Conservation (phyloP, 176 grass and related monocot species). For the Avena eriantha region DNA sequence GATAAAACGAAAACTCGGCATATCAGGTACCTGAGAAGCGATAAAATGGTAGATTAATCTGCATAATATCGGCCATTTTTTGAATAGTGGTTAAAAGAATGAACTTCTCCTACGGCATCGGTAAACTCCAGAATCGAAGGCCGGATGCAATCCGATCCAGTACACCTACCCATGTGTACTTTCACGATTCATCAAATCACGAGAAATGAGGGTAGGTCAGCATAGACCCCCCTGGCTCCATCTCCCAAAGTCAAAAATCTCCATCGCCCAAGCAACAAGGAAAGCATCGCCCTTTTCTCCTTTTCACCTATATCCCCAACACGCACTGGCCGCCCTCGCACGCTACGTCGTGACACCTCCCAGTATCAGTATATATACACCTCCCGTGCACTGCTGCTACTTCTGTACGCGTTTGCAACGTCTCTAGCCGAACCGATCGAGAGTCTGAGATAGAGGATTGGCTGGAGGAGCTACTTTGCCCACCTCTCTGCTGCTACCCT, state of each 20-base stretch:
- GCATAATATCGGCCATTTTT: no score
- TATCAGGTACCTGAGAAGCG: no score
- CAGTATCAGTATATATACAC: slow-evolving; percentile 48
- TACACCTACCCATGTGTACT: not conserved
- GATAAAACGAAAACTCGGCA: no score
- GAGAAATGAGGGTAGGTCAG: slow-evolving; percentile 12
- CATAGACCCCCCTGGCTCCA: not conserved
- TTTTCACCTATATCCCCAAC: not conserved
- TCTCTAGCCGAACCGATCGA: slow-evolving; percentile 4
- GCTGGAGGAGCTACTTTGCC: slow-evolving; percentile 20
- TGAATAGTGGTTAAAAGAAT: no score
- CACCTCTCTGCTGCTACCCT: not conserved
- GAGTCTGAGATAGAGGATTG: slow-evolving; percentile 18
- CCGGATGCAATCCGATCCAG: not conserved
- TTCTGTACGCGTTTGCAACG: not conserved
- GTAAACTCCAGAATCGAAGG: not conserved
- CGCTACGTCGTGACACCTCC: slow-evolving; percentile 2
- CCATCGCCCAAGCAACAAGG: not conserved
- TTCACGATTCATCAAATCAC: not conserved
- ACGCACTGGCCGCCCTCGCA: slow-evolving; percentile 1
- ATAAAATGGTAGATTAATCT: no score
- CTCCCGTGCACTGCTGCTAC: slow-evolving; percentile 8
- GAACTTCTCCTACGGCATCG: no score
- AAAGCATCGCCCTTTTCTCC: not conserved
- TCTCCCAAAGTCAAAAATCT: not conserved